Evolutionary conservation across 495 filamentous ascomycete genomes (phyloP).

Genomic region (Neurospora tetrasperma): DNA sequence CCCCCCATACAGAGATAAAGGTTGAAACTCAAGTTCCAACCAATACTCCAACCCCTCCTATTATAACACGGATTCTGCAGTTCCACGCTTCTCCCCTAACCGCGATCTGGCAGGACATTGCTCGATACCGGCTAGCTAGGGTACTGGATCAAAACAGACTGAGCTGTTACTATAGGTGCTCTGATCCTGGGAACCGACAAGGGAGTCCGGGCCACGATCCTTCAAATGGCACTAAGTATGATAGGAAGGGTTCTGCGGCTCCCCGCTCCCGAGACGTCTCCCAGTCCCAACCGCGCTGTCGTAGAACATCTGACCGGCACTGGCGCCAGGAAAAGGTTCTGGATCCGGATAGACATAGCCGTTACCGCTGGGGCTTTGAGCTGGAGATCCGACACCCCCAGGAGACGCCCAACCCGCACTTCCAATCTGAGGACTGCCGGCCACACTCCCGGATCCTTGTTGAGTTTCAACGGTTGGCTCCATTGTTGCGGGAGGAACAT

Average conservation of each 20-base stretch:
- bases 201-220: slow-evolving; percentile 28
- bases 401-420: slow-evolving; percentile 68
- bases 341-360: slow-evolving; percentile 65
- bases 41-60: background rate
- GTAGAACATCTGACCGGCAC: slow-evolving; percentile 52
- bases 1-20: background rate
- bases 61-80: background rate
- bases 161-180: background rate
- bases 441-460: slow-evolving; percentile 52
- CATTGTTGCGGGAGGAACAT: slow-evolving; percentile 73
- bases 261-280: slow-evolving; percentile 57
- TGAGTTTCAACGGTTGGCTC: slow-evolving; percentile 80
- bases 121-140: background rate
- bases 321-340: slow-evolving; percentile 45
- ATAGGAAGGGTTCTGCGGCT: slow-evolving; percentile 53
- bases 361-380: slow-evolving; percentile 44
- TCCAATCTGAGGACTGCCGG: slow-evolving; percentile 63
- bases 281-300: slow-evolving; percentile 46
- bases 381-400: slow-evolving; percentile 54
- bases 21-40: background rate
- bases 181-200: slow-evolving; percentile 25
- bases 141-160: background rate
- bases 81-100: background rate
- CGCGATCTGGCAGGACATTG: background rate
- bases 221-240: slow-evolving; percentile 20